These are phyloP conservation scores for Alloteropsis semialata DNA, from an alignment of 176 grass and related monocot species.

Conservation along the genomic window DNA sequence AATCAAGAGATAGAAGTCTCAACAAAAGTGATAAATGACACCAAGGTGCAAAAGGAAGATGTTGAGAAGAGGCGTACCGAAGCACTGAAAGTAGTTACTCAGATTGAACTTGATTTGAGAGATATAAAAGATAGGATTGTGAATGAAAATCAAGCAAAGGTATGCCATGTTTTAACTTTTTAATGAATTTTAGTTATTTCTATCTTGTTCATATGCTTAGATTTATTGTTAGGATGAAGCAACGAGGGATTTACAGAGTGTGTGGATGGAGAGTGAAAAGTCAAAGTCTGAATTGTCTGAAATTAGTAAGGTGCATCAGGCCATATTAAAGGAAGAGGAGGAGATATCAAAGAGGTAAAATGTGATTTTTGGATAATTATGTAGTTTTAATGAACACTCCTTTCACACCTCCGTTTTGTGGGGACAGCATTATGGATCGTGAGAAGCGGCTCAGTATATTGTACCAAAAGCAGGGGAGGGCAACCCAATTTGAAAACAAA, in stretches of 20 bases:
- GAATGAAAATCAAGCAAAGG: conserved; percentile 80
- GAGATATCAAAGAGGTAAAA: conserved; percentile 88
- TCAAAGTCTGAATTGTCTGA: conserved; percentile 77
- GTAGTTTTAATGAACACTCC: not conserved
- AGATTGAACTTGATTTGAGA: conserved; percentile 92
- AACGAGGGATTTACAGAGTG: conserved; percentile 57
- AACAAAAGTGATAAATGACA: conserved; percentile 79
- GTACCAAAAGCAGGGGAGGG: conserved; percentile 97
- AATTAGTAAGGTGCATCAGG: conserved; percentile 75
- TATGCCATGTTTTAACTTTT: conserved; percentile 36
- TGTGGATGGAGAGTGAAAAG: conserved; percentile 83
- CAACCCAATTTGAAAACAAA: conserved; percentile 92
- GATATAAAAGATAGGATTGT: conserved; percentile 85
- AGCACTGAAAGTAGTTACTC: conserved; percentile 73
- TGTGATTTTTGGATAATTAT: conserved; percentile 1
- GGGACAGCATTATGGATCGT: conserved; percentile 85
- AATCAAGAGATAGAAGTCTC: conserved; percentile 83
- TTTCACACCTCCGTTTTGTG: conserved; percentile 25
- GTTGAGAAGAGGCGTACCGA: conserved; percentile 78
- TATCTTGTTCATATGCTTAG: too few species aligned
- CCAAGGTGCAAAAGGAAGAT: conserved; percentile 67
- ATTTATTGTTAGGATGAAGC: conserved; percentile 72
- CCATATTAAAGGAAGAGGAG: conserved; percentile 83
- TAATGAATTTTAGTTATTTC: conserved; percentile 6
- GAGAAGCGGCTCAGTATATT: conserved; percentile 97